Evolutionary conservation across 805 yeast species (phyloP).

Genomic region (Cyberlindnera mycetangii): DNA sequence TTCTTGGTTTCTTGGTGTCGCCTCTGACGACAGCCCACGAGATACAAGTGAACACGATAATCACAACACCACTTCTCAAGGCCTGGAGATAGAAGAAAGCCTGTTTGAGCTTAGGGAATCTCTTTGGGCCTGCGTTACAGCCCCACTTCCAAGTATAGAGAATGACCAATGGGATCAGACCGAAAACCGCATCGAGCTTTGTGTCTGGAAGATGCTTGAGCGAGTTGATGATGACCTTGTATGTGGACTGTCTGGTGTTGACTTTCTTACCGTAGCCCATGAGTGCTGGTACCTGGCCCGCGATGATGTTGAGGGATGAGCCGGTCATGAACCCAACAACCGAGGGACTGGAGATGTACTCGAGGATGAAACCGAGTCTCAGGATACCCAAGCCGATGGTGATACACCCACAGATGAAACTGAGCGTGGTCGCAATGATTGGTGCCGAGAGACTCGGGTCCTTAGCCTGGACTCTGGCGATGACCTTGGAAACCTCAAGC

Average conservation of each 20-base stretch:
- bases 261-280: constrained; percentile 70
- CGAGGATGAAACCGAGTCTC: constrained; percentile 84
- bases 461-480: constrained; percentile 56
- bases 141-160: constrained; percentile 68
- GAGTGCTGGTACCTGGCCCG: constrained; percentile 84
- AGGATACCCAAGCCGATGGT: constrained; percentile 79
- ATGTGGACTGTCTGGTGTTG: constrained; percentile 71
- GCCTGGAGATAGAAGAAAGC: constrained; percentile 70
- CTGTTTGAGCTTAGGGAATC: constrained; percentile 53
- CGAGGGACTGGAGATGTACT: constrained; percentile 86
- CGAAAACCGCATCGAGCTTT: constrained; percentile 84
- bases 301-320: constrained; percentile 77
- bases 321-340: constrained; percentile 95
- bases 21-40: constrained; percentile 71
- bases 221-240: constrained; percentile 64
- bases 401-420: constrained; percentile 82
- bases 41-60: constrained; percentile 78
- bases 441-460: constrained; percentile 54
- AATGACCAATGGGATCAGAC: constrained; percentile 69
- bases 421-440: constrained; percentile 72
- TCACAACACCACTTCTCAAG: constrained; percentile 76
- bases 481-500: constrained; percentile 74
- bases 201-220: constrained; percentile 69
- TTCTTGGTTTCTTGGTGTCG: constrained; percentile 38
- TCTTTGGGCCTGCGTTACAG: constrained; percentile 57